These are phyloP conservation scores for Aspergillus sp. DNA, from an alignment of 2,329 filamentous ascomycete genomes.

Conservation along the genomic window DNA sequence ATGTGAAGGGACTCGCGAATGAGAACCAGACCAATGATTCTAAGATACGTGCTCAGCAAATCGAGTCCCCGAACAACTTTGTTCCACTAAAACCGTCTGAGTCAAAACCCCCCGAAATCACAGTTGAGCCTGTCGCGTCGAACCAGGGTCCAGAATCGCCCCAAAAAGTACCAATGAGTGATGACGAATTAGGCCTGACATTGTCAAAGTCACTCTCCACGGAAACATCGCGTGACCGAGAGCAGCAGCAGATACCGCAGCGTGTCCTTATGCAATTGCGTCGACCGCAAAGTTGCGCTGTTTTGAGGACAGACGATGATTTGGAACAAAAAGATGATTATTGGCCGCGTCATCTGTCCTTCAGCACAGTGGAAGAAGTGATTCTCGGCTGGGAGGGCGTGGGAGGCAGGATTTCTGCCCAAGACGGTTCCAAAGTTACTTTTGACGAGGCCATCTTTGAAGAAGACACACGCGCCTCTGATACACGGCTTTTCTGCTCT, in stretches of 20 bases:
- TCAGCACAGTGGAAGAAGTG: conserved; percentile 41
- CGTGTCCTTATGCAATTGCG: conserved; percentile 25
- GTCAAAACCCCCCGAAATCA: conserved; percentile 24
- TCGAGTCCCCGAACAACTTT: conserved; percentile 4
- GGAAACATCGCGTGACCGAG: conserved; percentile 22
- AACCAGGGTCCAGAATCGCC: conserved; percentile 11
- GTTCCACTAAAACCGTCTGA: conserved; percentile 9
- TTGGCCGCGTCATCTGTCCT: conserved; percentile 39
- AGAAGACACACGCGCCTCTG: conserved; percentile 32
- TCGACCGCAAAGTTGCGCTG: conserved; percentile 30
- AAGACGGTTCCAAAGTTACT: conserved; percentile 30
- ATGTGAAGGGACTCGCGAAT: conserved; percentile 4
- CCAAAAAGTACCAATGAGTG: conserved; percentile 9
- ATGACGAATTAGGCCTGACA: conserved; percentile 24
- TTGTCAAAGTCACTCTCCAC: conserved; percentile 22
- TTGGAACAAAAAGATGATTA: conserved; percentile 18
- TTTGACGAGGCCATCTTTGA: conserved; percentile 34
- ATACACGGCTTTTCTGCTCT: conserved; percentile 27
- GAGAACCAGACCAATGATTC: no score
- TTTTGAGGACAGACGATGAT: conserved; percentile 15
- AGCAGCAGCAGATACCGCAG: conserved; percentile 15
- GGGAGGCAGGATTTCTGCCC: conserved; percentile 14
- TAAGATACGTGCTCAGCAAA: conserved; percentile 1
- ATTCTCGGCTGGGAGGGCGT: conserved; percentile 31
- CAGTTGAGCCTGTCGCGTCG: conserved; percentile 20